Evolutionary conservation across 345 rosid genomes (phyloP).

Genomic region (Pistacia vera): DNA sequence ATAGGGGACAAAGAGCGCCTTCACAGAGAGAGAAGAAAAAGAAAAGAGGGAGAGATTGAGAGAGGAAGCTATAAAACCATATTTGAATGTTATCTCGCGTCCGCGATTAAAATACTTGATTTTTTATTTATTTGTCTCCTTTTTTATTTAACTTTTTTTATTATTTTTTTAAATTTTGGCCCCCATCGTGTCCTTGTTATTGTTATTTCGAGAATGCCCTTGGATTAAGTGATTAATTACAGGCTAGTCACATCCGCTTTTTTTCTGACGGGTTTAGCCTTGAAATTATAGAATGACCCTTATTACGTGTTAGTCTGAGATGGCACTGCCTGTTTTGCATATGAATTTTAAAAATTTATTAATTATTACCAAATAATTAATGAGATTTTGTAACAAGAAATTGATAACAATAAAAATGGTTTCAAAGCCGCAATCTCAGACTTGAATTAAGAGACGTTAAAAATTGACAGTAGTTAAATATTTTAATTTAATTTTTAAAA

Average conservation of each 20-base stretch:
- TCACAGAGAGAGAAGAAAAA: slow-evolving; percentile 20
- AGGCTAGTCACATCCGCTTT: not conserved
- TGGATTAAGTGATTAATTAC: not conserved
- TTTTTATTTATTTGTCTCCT: not conserved
- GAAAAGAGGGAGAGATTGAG: slow-evolving; percentile 15
- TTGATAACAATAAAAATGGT: not conserved
- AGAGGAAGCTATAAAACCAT: slow-evolving; percentile 32
- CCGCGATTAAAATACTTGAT: slow-evolving; percentile 29
- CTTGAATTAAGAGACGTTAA: not conserved
- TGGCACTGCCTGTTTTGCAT: not conserved
- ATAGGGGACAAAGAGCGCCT: slow-evolving; percentile 50
- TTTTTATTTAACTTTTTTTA: not conserved
- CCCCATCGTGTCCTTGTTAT: slow-evolving; percentile 9
- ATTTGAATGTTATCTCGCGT: slow-evolving; percentile 46
- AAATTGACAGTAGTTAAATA: not conserved
- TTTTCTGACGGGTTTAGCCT: slow-evolving; percentile 21
- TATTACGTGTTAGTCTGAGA: not conserved
- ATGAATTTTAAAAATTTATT: not conserved
- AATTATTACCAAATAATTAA: no score
- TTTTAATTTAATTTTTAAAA: no score
- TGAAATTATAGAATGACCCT: not conserved
- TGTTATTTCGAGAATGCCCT: slow-evolving; percentile 25
- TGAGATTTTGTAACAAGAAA: not conserved
- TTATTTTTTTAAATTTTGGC: not conserved
- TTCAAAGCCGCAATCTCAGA: not conserved